Evolutionary conservation across 345 rosid genomes (phyloP).

Genomic region (Citrus mangshanensis): DNA sequence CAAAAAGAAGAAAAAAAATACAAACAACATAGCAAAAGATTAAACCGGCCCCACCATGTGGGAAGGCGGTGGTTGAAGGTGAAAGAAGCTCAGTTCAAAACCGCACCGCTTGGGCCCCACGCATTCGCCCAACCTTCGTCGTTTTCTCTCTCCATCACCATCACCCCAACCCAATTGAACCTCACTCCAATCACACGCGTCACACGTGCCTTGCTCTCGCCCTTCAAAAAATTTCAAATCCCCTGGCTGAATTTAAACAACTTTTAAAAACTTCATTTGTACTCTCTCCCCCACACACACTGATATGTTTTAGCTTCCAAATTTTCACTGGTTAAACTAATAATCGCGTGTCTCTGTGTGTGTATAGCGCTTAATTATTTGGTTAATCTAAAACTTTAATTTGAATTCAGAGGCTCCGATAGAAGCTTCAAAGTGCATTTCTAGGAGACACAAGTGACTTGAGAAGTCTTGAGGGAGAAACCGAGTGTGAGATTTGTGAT

Average conservation of each 20-base stretch:
- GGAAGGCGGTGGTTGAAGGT: neutral
- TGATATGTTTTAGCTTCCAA: neutral
- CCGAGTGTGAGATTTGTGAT: neutral
- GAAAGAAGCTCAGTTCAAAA: neutral
- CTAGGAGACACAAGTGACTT: conserved; percentile 2
- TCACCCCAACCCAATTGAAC: neutral
- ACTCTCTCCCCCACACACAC: neutral
- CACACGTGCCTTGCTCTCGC: neutral
- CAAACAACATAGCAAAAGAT: neutral
- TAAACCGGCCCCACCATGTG: conserved; percentile 19
- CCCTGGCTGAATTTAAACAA: neutral
- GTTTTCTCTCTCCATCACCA: neutral
- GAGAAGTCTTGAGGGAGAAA: neutral
- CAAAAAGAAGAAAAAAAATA: neutral
- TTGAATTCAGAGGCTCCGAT: conserved; percentile 15
- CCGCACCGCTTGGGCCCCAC: neutral
- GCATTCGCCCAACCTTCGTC: conserved; percentile 8
- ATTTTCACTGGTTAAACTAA: neutral
- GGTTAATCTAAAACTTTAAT: neutral
- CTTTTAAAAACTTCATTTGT: neutral
- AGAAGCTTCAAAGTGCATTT: conserved; percentile 1
- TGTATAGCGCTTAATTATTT: too few relatives aligned
- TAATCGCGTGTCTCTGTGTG: neutral
- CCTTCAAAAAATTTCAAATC: neutral
- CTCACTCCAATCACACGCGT: neutral